Conservation (phyloP, 176 grass and related monocot genomes). For the Oryza nivara region DNA sequence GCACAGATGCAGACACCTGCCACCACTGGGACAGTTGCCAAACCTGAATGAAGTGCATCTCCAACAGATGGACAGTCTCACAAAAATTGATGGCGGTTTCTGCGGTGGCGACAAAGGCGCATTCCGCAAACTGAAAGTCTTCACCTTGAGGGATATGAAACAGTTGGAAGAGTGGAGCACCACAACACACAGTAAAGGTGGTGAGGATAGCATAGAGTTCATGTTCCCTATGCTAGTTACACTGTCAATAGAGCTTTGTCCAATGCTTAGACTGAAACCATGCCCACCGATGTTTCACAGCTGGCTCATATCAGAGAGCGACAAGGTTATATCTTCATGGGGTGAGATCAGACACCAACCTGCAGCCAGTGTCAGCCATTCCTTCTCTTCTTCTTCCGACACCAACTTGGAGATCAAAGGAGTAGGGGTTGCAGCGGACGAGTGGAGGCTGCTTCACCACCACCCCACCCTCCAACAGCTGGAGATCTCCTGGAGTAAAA, state of each 20-base stretch:
- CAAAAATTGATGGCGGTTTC: not conserved
- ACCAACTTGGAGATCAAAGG: not conserved
- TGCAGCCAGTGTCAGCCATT: not conserved
- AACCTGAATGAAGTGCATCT: not conserved
- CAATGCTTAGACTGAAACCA: not conserved
- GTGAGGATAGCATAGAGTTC: not conserved
- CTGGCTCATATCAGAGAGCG: fast-evolving
- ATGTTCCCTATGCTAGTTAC: not conserved
- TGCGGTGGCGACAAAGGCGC: not conserved
- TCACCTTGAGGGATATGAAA: not conserved
- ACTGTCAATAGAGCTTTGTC: fast-evolving
- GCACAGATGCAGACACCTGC: not conserved
- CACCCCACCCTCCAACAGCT: not conserved
- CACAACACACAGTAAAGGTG: not conserved
- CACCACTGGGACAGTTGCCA: not conserved
- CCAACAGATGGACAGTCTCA: not conserved
- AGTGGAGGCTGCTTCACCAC: not conserved
- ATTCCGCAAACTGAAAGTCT: not conserved
- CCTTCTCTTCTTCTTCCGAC: no score
- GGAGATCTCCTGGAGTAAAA: no score
- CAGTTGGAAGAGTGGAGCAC: not conserved
- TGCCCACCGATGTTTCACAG: not conserved
- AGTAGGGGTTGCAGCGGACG: no score
- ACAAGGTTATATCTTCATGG: not conserved
- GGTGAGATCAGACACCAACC: not conserved